Percentiles rank a stretch among this genome's conserved stretches.
These are phyloP conservation scores for Colletotrichum australisinense DNA, from an alignment of 2,329 filamentous ascomycete genomes.

Conservation along the genomic window DNA sequence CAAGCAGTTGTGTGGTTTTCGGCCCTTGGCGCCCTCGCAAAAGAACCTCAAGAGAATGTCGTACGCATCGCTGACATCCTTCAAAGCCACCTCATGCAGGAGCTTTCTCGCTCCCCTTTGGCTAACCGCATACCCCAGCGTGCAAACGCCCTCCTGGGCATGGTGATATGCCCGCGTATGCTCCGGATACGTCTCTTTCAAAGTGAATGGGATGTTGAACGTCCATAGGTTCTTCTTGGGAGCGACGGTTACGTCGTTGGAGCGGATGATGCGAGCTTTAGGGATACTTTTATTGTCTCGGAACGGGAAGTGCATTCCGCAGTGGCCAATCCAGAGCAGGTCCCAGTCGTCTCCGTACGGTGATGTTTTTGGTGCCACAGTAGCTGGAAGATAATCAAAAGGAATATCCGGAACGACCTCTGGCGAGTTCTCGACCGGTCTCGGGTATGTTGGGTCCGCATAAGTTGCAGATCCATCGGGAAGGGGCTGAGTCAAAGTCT, in stretches of 20 bases:
- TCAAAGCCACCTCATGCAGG: conserved; percentile 55
- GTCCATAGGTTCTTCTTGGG: conserved; percentile 46
- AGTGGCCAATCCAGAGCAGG: conserved; percentile 63
- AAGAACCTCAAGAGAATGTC: conserved; percentile 60
- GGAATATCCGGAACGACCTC: conserved; percentile 34
- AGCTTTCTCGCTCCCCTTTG: conserved; percentile 55
- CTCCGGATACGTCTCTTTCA: conserved; percentile 48
- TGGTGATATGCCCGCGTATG: conserved; percentile 59
- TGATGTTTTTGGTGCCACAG: conserved; percentile 41
- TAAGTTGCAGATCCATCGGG: conserved; percentile 28
- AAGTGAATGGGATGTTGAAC: conserved; percentile 48
- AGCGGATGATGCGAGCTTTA: conserved; percentile 45
- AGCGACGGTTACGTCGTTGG: conserved; percentile 50
- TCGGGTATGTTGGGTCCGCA: conserved; percentile 41
- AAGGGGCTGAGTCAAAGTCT: conserved; percentile 47
- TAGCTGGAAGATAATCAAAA: conserved; percentile 38
- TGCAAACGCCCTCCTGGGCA: conserved; percentile 52
- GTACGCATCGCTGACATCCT: conserved; percentile 50
- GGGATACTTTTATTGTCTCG: conserved; percentile 37
- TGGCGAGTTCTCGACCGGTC: conserved; percentile 14
- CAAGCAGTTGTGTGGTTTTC: conserved; percentile 52
- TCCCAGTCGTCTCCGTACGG: conserved; percentile 66
- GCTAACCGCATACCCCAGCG: conserved; percentile 57
- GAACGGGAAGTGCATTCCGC: conserved; percentile 49
- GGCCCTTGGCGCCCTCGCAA: conserved; percentile 52